Conservation (phyloP, 2,329 filamentous ascomycete genomes). For the Diaporthe ilicicola region DNA sequence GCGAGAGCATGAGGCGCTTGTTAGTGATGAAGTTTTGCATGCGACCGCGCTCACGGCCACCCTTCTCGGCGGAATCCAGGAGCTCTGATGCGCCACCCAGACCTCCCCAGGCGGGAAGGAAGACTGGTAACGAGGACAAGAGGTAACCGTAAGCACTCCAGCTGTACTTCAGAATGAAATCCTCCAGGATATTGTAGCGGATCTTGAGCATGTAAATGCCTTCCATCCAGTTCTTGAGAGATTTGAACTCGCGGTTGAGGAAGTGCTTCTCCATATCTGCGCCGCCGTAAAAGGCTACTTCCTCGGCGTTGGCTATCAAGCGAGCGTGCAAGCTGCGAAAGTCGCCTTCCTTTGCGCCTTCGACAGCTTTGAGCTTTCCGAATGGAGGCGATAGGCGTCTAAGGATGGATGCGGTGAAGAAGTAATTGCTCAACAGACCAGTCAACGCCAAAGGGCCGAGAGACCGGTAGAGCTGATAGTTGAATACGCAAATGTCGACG, state of each 20-base stretch:
- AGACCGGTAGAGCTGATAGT: slow-evolving; percentile 94
- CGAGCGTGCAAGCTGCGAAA: slow-evolving; percentile 92
- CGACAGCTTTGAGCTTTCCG: slow-evolving; percentile 94
- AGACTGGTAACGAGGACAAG: slow-evolving; percentile 90
- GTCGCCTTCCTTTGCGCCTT: slow-evolving; percentile 93
- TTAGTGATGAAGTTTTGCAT: slow-evolving; percentile 99
- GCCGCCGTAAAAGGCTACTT: slow-evolving; percentile 96
- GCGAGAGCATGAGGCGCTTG: slow-evolving; percentile 95
- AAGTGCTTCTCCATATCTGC: slow-evolving; percentile 95
- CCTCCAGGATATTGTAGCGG: slow-evolving; percentile 97
- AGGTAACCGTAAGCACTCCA: slow-evolving; percentile 99
- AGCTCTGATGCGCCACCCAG: slow-evolving; percentile 78
- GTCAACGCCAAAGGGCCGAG: slow-evolving; percentile 87
- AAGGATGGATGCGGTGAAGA: slow-evolving; percentile 89
- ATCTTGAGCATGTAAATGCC: slow-evolving; percentile 98
- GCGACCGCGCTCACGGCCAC: slow-evolving; percentile 77
- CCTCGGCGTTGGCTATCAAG: slow-evolving; percentile 95
- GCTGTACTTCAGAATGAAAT: slow-evolving; percentile 97
- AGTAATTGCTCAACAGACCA: slow-evolving; percentile 90
- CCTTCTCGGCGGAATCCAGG: slow-evolving; percentile 54
- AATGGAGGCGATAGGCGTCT: slow-evolving; percentile 92
- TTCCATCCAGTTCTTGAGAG: slow-evolving; percentile 96
- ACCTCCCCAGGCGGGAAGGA: slow-evolving; percentile 93
- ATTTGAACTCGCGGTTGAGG: slow-evolving; percentile 90
- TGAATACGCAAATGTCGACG: slow-evolving; percentile 97